Evolutionary conservation across 306 rosid genomes (phyloP).

Genomic region (Oemleria cerasiformis): DNA sequence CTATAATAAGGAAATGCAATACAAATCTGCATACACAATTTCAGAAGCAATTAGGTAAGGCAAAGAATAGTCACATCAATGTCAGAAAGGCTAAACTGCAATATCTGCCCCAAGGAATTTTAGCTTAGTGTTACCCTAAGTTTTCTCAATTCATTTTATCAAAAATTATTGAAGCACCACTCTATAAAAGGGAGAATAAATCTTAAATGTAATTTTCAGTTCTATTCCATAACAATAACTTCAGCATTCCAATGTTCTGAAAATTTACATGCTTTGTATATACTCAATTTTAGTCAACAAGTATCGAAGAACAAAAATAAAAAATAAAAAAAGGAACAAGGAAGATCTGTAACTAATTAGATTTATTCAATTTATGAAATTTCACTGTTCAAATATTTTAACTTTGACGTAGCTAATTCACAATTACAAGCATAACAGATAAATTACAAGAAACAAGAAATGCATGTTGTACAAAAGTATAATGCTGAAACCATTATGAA

Average conservation of each 20-base stretch:
- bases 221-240: background rate
- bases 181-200: constrained; percentile 1
- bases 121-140: background rate
- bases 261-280: background rate
- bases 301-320: background rate
- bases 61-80: background rate
- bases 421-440: background rate
- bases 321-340: no score
- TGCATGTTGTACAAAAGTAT: no score
- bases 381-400: background rate
- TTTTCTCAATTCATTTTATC: background rate
- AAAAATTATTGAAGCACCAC: background rate
- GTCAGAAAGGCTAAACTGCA: background rate
- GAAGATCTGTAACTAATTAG: background rate
- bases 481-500: background rate
- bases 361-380: background rate
- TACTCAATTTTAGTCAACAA: background rate
- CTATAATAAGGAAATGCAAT: constrained; percentile 81
- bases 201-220: constrained; percentile 5
- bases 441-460: background rate
- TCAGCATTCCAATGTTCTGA: background rate
- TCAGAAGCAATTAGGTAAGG: constrained; percentile 29
- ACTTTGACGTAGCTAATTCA: background rate
- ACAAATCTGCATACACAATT: constrained; percentile 44
- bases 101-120: background rate